These are phyloP conservation scores for Brassica napus DNA, from an alignment of 345 rosid genomes.

Conservation along the genomic window DNA sequence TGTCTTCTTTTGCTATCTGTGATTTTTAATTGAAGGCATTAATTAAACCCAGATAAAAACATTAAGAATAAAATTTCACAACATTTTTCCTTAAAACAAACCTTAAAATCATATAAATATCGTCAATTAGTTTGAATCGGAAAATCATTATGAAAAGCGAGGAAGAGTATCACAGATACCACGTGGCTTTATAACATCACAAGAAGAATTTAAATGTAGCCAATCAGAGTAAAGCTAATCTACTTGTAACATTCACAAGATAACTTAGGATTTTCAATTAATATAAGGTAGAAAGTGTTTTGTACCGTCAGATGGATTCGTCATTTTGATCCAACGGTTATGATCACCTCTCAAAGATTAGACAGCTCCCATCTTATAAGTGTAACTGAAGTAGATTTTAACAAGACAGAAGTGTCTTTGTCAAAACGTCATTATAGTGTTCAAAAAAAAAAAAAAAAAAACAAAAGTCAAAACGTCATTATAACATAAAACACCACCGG, in stretches of 20 bases:
- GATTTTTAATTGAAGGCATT: conserved; percentile 9
- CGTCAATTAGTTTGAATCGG: no score
- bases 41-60: neutral
- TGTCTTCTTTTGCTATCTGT: conserved; percentile 5
- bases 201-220: neutral
- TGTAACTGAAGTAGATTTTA: neutral
- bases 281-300: conserved; percentile 56
- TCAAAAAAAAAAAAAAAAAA: no score
- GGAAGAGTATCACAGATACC: neutral
- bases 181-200: conserved; percentile 9
- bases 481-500: no score
- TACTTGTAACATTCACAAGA: conserved; percentile 36
- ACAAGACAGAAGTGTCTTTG: neutral
- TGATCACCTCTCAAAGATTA: conserved; percentile 6
- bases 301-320: conserved; percentile 73
- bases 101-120: no score
- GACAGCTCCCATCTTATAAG: neutral
- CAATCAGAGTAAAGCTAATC: conserved; percentile 25
- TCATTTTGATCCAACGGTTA: conserved; percentile 54
- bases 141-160: neutral
- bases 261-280: conserved; percentile 46
- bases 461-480: no score
- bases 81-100: no score
- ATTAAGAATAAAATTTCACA: no score
- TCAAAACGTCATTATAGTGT: neutral